These are phyloP conservation scores for Kluyveromyces lactis DNA, from an alignment of 805 yeast species.

Conservation along the genomic window DNA sequence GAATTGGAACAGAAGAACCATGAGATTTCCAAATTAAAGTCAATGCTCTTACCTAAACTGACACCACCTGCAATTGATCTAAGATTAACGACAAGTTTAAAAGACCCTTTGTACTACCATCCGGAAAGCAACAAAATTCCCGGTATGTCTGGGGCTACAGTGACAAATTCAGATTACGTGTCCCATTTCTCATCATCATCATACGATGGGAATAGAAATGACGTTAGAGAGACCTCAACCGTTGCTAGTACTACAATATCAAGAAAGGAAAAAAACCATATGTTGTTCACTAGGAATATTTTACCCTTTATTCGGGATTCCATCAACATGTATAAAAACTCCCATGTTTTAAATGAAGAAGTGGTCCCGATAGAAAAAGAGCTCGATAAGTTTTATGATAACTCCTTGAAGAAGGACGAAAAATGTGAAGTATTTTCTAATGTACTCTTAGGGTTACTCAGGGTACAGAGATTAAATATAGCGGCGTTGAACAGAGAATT, in stretches of 20 bases:
- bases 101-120: not conserved
- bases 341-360: conserved; percentile 16
- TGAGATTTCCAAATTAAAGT: conserved; percentile 10
- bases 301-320: conserved; percentile 18
- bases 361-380: conserved; percentile 9
- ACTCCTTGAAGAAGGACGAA: conserved; percentile 6
- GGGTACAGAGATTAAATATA: conserved; percentile 16
- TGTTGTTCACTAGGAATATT: conserved; percentile 13
- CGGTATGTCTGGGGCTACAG: not conserved
- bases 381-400: conserved; percentile 10
- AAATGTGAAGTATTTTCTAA: conserved; percentile 9
- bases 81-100: not conserved
- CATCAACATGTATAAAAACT: conserved; percentile 14
- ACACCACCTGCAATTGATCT: conserved; percentile 4
- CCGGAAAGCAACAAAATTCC: not conserved
- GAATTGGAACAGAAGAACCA: conserved; percentile 17
- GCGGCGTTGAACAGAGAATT: conserved; percentile 21
- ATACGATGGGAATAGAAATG: conserved; percentile 11
- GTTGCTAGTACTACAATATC: conserved; percentile 16
- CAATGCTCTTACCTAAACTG: conserved; percentile 4
- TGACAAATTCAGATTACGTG: conserved; percentile 4
- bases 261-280: conserved; percentile 11
- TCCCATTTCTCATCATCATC: conserved; percentile 20
- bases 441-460: conserved; percentile 14
- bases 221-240: conserved; percentile 13